Base-by-base conservation (phyloP, 2,329 filamentous ascomycete genomes). In the Fusarium nanum region DNA sequence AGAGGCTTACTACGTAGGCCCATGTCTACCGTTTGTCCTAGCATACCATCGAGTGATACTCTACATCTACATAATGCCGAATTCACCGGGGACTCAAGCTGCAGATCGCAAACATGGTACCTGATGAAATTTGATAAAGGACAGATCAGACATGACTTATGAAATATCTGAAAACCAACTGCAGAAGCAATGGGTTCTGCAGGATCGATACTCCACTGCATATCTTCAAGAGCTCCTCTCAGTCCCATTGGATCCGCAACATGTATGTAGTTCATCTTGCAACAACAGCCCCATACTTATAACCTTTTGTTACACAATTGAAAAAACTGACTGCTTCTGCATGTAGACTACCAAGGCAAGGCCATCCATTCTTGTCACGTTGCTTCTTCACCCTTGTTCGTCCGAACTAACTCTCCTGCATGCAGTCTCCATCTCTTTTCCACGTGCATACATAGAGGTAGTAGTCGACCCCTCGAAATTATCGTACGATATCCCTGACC, bases 401-500 rank as follows among this genome's bases (percentile, higher is more conserved):
- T 71, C 64, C 59, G 44, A 68, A 52, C 42, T 44, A 23, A 32
- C 46, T 53, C 56, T 60, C 52, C 37, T 64, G 28, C 23, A 27
- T 42, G 30, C 37, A 27, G 46, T 46, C 30, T 55, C 46, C 50
- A 30, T 65, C 34, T 27, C 37, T 54, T 59, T 44, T 52, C 65
- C 65, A 69, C 66, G 60, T 66, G 66, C 55, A 61, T 20, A 32
- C 55, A 61, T 20, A 47, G 23, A 41, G 45, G 27, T 23, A 40
- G 52, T 25, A 62, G 53, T 68, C 52, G 46, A 64, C 54, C 44
- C 40, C 47, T 48, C 32, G 23, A 25, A 53, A 56, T 52, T 20
- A 57, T 71, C 64, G 52, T 70, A 70, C 55, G 68, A 70, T 28
- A 40, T 34, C 16, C 16, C n/a, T 64, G 32, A 40, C 20, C 40